phyloP scores from a whole-genome alignment of 1,284 basidiomycete genomes.

The Microbotryomycetes sp. region DNA sequence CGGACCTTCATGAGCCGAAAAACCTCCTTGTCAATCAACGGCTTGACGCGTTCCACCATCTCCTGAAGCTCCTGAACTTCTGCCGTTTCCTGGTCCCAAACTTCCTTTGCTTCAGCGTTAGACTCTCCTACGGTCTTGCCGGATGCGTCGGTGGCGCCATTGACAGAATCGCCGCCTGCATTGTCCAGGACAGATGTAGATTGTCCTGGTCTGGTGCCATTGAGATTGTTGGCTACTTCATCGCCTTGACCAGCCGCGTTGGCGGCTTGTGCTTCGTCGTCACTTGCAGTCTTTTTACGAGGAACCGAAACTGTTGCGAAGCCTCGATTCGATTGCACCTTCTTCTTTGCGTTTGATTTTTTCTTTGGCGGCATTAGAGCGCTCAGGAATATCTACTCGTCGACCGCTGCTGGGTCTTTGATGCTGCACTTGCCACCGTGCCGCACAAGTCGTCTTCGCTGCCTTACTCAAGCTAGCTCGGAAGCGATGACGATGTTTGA shows the following conservation, averaged over 20 bases:
- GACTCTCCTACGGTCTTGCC: too few species aligned
- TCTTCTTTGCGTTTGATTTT: slow-evolving; percentile 19
- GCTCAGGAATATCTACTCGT: not conserved
- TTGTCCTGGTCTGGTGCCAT: too few species aligned
- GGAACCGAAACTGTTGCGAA: slow-evolving; percentile 31
- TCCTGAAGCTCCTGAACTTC: slow-evolving; percentile 56
- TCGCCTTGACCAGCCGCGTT: not conserved
- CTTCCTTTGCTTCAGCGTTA: too few species aligned
- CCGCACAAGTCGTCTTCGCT: not conserved
- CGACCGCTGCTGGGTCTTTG: not conserved
- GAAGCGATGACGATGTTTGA: too few species aligned
- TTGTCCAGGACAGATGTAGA: too few species aligned
- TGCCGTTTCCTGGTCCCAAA: slow-evolving; percentile 43
- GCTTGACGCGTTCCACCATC: slow-evolving; percentile 74
- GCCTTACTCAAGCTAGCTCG: too few species aligned
- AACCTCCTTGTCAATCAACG: slow-evolving; percentile 84
- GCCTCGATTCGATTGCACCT: slow-evolving; percentile 14
- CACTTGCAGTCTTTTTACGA: slow-evolving; percentile 5
- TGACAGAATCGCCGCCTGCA: too few species aligned
- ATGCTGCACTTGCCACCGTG: too few species aligned
- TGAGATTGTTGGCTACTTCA: too few species aligned
- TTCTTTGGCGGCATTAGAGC: slow-evolving; percentile 35
- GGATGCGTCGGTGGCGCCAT: too few species aligned
- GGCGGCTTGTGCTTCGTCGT: not conserved
- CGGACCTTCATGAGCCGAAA: slow-evolving; percentile 57